Conservation (phyloP, 1,284 basidiomycete genomes). For the Volvariella volvacea region DNA sequence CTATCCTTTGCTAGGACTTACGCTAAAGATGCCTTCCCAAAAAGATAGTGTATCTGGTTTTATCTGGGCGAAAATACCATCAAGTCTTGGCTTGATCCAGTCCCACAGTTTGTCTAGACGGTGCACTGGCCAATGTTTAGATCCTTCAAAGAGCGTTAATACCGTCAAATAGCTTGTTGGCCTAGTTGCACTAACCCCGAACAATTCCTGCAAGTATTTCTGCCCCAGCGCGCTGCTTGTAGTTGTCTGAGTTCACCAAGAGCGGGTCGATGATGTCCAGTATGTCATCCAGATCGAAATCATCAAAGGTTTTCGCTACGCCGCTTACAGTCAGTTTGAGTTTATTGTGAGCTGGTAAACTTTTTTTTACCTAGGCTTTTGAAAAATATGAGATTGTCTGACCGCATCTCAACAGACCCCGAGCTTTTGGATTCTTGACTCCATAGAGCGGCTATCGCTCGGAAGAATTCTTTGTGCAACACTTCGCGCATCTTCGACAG, state of each 20-base stretch:
- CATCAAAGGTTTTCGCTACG: constrained; percentile 58
- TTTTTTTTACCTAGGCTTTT: constrained; percentile 66
- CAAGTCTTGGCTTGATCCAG: constrained; percentile 74
- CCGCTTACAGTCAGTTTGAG: constrained; percentile 7
- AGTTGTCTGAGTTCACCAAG: constrained; percentile 71
- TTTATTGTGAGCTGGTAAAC: constrained; percentile 7
- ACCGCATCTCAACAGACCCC: constrained; percentile 47
- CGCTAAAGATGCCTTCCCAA: constrained; percentile 65
- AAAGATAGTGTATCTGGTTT: constrained; percentile 79
- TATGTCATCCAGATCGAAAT: constrained; percentile 45
- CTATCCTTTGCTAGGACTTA: too few relatives aligned
- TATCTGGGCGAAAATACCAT: constrained; percentile 70
- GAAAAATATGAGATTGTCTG: constrained; percentile 61
- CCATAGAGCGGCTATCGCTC: constrained; percentile 54
- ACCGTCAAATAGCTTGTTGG: constrained; percentile 3
- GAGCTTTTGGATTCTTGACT: constrained; percentile 60
- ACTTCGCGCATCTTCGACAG: constrained; percentile 51
- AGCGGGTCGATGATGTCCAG: constrained; percentile 53
- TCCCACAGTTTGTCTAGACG: constrained; percentile 64
- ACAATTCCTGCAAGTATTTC: constrained; percentile 80
- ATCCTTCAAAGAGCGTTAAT: constrained; percentile 42
- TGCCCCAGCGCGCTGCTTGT: constrained; percentile 87
- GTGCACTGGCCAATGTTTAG: constrained; percentile 83
- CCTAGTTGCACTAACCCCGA: constrained; percentile 40
- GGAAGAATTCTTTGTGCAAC: constrained; percentile 55